A percentile compares a stretch with the other conserved stretches of the same genome.
phyloP scores from a whole-genome alignment of 139 green algal species.

The Tetratostichococcus sp. region DNA sequence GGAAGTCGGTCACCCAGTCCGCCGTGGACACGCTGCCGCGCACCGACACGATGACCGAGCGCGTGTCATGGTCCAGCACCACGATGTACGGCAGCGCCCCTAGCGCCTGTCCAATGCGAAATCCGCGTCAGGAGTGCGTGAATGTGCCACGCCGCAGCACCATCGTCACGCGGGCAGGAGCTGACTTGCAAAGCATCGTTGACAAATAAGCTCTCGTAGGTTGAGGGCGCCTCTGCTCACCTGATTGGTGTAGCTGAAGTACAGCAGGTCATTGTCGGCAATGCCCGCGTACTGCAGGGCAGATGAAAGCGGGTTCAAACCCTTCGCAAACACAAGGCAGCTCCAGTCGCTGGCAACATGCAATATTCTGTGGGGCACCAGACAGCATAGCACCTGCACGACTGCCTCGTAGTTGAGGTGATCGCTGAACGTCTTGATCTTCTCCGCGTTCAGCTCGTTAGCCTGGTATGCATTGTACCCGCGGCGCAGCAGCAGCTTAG shows the following conservation, averaged over 20 bases:
- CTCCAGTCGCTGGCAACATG: too few relatives aligned
- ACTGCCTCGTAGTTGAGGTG: slow-evolving; percentile 24
- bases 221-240: too few relatives aligned
- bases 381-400: background rate
- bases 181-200: too few relatives aligned
- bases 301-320: too few relatives aligned
- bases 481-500: background rate
- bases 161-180: too few relatives aligned
- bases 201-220: too few relatives aligned
- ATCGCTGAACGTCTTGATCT: slow-evolving; percentile 4
- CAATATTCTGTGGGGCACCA: too few relatives aligned
- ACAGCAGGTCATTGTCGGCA: slow-evolving; percentile 20
- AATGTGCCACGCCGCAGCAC: too few relatives aligned
- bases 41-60: slow-evolving; percentile 49
- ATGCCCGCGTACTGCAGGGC: slow-evolving; percentile 3
- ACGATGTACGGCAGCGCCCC: slow-evolving; percentile 54
- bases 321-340: too few relatives aligned
- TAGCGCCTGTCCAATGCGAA: slow-evolving; percentile 9
- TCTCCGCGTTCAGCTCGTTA: background rate
- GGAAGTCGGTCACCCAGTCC: slow-evolving; percentile 48
- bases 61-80: slow-evolving; percentile 37
- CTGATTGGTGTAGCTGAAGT: slow-evolving; percentile 20
- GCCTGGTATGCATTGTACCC: background rate
- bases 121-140: too few relatives aligned
- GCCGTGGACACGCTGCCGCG: slow-evolving; percentile 48